Percentiles rank a stretch among this genome's conserved stretches.
These are phyloP conservation scores for Fagus crenata DNA, from an alignment of 306 rosid genomes.

Conservation along the genomic window DNA sequence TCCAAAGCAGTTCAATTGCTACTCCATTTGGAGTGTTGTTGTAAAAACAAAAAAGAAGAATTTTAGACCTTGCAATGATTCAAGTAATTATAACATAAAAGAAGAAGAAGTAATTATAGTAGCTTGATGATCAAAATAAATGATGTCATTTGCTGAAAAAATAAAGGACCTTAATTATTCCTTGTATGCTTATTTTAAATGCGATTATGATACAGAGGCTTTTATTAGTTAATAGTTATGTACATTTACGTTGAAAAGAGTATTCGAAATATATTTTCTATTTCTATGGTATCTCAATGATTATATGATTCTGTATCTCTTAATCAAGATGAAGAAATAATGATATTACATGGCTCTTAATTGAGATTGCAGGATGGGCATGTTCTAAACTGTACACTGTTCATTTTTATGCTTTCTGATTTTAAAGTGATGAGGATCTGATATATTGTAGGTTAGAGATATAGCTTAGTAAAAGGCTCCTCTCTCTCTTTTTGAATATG, in stretches of 20 bases:
- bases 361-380: neutral
- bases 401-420: neutral
- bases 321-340: neutral
- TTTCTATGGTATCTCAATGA: no score
- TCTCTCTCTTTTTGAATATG: no score
- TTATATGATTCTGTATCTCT: neutral
- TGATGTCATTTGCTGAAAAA: neutral
- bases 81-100: no score
- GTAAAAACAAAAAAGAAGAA: no score
- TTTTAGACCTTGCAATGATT: no score
- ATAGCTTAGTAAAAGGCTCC: neutral
- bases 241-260: neutral
- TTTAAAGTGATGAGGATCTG: neutral
- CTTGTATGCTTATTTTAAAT: neutral
- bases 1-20: neutral
- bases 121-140: neutral
- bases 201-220: neutral
- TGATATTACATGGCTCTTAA: no score
- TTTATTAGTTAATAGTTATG: neutral
- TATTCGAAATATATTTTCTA: neutral
- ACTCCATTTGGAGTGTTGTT: neutral
- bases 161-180: neutral
- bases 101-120: neutral
- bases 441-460: conserved; percentile 3
- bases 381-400: neutral